Evolutionary conservation across 306 rosid species (phyloP).

Genomic region (Prunus mume): DNA sequence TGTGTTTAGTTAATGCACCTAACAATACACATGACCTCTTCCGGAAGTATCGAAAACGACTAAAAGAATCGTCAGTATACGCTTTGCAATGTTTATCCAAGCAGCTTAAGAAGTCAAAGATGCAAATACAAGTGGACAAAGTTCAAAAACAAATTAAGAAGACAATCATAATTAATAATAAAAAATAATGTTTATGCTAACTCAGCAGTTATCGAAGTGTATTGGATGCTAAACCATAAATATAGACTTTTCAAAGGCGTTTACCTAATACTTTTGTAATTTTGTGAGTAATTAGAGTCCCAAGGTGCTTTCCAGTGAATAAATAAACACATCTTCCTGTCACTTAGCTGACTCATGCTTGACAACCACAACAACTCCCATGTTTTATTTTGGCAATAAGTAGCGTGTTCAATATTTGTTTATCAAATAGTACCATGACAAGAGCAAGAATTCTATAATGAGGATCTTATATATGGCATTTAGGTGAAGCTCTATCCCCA

Average conservation of each 20-base stretch:
- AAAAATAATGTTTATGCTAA: neutral
- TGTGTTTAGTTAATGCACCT: too few species aligned
- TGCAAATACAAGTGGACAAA: neutral
- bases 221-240: neutral
- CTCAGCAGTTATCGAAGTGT: neutral
- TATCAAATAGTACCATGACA: too few species aligned
- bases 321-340: neutral
- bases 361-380: neutral
- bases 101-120: neutral
- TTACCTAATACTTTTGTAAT: conserved; percentile 6
- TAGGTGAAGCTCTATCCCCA: too few species aligned
- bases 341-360: neutral
- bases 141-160: neutral
- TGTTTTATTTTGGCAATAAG: too few species aligned
- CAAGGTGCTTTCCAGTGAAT: neutral
- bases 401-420: too few species aligned
- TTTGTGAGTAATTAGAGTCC: neutral
- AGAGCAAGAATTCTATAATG: too few species aligned
- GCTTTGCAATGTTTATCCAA: neutral
- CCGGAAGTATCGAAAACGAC: too few species aligned
- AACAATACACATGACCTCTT: too few species aligned
- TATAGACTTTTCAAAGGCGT: neutral
- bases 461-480: too few species aligned
- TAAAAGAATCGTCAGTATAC: neutral
- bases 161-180: neutral